Base-by-base conservation (phyloP, 2,329 filamentous ascomycete genomes). In the Aspergillus pseudoterreus region DNA sequence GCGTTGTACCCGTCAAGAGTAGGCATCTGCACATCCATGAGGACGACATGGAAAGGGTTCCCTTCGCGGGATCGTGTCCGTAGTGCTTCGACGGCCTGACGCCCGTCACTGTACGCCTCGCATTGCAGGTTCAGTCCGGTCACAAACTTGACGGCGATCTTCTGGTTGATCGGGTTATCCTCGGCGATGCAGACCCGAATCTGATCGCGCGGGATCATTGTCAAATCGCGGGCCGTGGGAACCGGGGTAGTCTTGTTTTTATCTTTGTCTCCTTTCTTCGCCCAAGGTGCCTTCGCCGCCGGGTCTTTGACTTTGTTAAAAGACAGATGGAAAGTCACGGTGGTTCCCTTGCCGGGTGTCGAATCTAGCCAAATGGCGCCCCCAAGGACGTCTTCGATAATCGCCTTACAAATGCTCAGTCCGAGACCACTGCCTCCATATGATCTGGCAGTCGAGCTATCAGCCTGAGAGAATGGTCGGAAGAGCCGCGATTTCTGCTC, bases 11-110 rank as follows among this genome's bases (percentile, higher is more conserved):
- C 92, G 67, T 96, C 92, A 8, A 95, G 81, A 3, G 95, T 84
- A 0, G 92, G 92, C 92, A 96, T 96, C 72, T 96, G 91, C 3
- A 95, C 90, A 67, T 96, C 92, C 92, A 96, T 96, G 42, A 96
- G 80, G 38, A 95, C 86, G 30, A 96, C 81, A 63, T 96, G 91
- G 72, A 95, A 96, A 0, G 91, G 92, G 8, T 77, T 77, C 1
- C 86, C 86, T 56, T 88, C 86, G 42, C 75, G 78, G 3, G 87
- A 87, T 56, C 86, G 87, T 46, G 82, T 76, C 8, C 87, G 84
- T n/a, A 96, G 75, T 0, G 90, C 92, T 63, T 95, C 88, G 12
- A 96, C 87, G 0, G 92, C 91, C 71, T 92, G 90, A 55, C 87
- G 80, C 0, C 92, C 92, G 66, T 97, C 95, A 57, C 90, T 89